phyloP scores from a whole-genome alignment of 108 stramenopile species.

The Cyclotella baltica region DNA sequence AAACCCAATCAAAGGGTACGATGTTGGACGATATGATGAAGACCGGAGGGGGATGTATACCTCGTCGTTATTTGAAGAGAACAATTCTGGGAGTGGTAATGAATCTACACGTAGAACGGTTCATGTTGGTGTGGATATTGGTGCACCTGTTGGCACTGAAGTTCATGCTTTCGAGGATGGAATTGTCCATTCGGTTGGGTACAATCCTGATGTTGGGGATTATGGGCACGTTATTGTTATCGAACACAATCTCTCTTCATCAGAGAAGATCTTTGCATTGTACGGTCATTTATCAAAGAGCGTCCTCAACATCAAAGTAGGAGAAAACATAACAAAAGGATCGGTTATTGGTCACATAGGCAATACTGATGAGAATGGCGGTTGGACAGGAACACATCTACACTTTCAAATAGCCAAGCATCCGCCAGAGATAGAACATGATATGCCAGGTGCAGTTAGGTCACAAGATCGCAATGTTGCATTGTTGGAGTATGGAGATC shows the following conservation, averaged over 20 bases:
- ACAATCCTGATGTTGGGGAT: conserved; percentile 82
- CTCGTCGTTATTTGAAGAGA: conserved; percentile 63
- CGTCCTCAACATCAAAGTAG: conserved; percentile 20
- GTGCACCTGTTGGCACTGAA: conserved; percentile 73
- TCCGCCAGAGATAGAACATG: conserved; percentile 67
- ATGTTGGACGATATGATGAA: conserved; percentile 83
- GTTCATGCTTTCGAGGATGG: conserved; percentile 81
- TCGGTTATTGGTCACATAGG: conserved; percentile 71
- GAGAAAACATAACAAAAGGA: conserved; percentile 52
- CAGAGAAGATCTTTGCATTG: conserved; percentile 63
- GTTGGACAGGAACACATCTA: conserved; percentile 77
- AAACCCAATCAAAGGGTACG: conserved; percentile 24
- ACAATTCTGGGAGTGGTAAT: conserved; percentile 37
- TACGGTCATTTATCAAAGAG: conserved; percentile 80
- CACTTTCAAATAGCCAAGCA: conserved; percentile 73
- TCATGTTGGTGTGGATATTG: conserved; percentile 84
- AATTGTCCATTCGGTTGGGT: conserved; percentile 74
- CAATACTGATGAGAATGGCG: conserved; percentile 83
- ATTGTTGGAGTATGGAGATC: conserved; percentile 73
- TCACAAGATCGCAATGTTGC: conserved; percentile 59
- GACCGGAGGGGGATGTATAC: conserved; percentile 73
- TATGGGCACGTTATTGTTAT: conserved; percentile 87
- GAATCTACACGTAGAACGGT: conserved; percentile 62
- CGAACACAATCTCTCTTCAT: conserved; percentile 58
- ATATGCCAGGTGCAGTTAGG: conserved; percentile 81